phyloP scores from a whole-genome alignment of 495 filamentous ascomycete species.

The Beverwykella pulmonaria region DNA sequence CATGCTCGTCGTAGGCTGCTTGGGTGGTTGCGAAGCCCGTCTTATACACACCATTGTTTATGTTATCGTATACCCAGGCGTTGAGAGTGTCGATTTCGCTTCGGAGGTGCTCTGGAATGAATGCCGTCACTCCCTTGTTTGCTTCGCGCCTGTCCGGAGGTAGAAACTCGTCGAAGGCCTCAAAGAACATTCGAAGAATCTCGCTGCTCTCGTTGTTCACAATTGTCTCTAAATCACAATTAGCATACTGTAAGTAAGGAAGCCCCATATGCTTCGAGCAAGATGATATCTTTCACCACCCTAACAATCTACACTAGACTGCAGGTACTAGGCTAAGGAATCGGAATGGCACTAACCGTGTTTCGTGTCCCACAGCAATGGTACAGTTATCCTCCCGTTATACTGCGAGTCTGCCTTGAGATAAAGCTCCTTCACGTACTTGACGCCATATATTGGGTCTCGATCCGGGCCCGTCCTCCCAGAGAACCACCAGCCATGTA shows the following conservation, averaged over 20 bases:
- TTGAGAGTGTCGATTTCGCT: constrained; percentile 68
- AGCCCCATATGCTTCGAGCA: too few species aligned
- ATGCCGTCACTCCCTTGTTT: constrained; percentile 51
- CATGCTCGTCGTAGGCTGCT: constrained; percentile 71
- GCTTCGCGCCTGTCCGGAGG: constrained; percentile 48
- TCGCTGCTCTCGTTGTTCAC: constrained; percentile 48
- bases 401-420: constrained; percentile 63
- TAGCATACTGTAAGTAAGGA: background rate
- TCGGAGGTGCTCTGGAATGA: constrained; percentile 60
- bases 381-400: constrained; percentile 63
- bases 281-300: too few species aligned
- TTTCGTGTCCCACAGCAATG: constrained; percentile 66
- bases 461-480: constrained; percentile 35
- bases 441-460: constrained; percentile 52
- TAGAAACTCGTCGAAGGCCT: constrained; percentile 59
- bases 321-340: background rate
- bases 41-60: constrained; percentile 89
- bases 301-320: background rate
- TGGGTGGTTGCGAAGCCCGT: constrained; percentile 71
- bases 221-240: constrained; percentile 38
- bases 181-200: constrained; percentile 46
- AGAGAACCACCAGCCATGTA: constrained; percentile 76
- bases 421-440: constrained; percentile 64
- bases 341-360: constrained; percentile 24
- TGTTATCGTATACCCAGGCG: constrained; percentile 76